phyloP scores from a whole-genome alignment of 176 grass and related monocot genomes.

The Tuctoria greenei region DNA sequence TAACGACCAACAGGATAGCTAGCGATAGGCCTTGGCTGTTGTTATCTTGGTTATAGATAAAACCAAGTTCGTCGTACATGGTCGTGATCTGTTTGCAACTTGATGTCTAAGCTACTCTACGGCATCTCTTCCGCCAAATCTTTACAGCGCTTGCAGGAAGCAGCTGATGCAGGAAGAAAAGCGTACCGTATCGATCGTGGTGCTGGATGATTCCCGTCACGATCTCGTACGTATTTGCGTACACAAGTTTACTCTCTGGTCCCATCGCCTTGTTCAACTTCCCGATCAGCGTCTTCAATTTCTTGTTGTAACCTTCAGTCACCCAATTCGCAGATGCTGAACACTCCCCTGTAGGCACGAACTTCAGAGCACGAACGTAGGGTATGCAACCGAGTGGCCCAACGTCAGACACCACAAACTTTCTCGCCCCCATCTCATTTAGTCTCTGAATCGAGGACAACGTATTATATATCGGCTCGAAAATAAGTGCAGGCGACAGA shows the following conservation, averaged over 20 bases:
- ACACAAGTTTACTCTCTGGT: conserved; percentile 50
- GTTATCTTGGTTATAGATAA: too few species aligned
- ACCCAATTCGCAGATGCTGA: conserved; percentile 47
- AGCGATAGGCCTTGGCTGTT: too few species aligned
- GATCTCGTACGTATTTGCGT: conserved; percentile 58
- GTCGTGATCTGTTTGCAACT: too few species aligned
- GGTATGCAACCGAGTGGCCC: conserved; percentile 89
- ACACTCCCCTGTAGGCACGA: conserved; percentile 54
- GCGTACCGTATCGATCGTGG: conserved; percentile 50
- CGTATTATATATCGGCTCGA: not conserved
- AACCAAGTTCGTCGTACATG: too few species aligned
- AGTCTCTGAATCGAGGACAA: conserved; percentile 46
- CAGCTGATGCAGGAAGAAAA: not conserved
- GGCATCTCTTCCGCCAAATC: too few species aligned
- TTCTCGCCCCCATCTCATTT: conserved; percentile 66
- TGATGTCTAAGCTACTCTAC: too few species aligned
- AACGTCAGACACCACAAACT: conserved; percentile 62
- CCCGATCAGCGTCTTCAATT: conserved; percentile 51
- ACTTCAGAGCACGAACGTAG: conserved; percentile 55
- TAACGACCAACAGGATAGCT: too few species aligned
- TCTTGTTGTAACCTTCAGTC: conserved; percentile 71
- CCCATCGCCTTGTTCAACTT: conserved; percentile 64
- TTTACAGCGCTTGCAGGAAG: not conserved
- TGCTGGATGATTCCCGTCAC: conserved; percentile 54
- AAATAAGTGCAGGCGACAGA: not conserved